Base-by-base conservation (phyloP, 78 protist genomes). In the Dictyostelium brefeldianum region DNA sequence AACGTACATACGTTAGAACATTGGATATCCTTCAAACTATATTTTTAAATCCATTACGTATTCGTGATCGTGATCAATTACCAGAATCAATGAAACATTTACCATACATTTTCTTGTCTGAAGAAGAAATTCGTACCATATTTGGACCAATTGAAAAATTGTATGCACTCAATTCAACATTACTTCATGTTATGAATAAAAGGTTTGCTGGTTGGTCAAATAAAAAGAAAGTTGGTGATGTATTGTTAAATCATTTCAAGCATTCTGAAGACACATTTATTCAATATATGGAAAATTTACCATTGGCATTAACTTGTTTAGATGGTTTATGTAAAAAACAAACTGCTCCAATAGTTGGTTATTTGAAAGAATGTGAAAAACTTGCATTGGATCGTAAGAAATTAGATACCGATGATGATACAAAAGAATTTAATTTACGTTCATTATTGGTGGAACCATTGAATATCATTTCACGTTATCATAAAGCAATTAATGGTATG, bases 61-160 rank as follows among this genome's bases (percentile, higher is more conserved):
- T 74, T 17, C 71, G 92, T 57, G 92, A 85, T 59, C 92, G 92
- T 62, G 92, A 85, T 27, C 46, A 43, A 62, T 70, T 74, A 48
- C 81, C 92, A 74, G 92, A 85, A 29, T 46, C 64, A 22, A 43
- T 59, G 70, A 83, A 56, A 48, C 80, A 83, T 54, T 65, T 83
- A 9, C 91, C 91, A 83, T 83, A 83, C 36, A 73, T 83, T 64
- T 85, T 74, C 83, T 48, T 85, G 10, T 85, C 92, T 0, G 92
- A 85, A 31, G 83, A 85, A 17, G 92, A 85, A 25, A 85, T 85
- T 53, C 31, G 50, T 11, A 74, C 92, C 29, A 48, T 85, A 17
- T 85, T 85, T 62, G 83, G 83, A 41, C 29, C 22, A 29, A 71
- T 85, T 18, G 92, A 85, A n/a, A 53, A 56, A 25, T 18, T 85